Evolutionary conservation across 345 rosid genomes (phyloP), one percentile per base, ranked within the genome.

Genomic region (Pistacia atlantica): DNA sequence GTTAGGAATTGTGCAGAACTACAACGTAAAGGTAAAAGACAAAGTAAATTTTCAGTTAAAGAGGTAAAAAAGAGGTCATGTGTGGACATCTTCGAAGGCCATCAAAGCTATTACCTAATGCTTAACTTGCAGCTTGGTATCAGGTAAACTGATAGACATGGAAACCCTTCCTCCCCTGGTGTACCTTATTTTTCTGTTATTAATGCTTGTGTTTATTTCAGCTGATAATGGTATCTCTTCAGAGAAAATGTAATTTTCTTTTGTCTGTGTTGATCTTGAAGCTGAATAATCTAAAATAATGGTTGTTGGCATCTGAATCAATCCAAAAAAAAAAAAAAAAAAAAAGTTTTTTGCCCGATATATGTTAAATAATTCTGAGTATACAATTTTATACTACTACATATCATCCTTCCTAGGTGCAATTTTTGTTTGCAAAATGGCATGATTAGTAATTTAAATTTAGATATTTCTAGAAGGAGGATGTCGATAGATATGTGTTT

Each of bases 91-190:
- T 81, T 89, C 17, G 81, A 73, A 51, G 84, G 90, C 66, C 78
- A 79, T 54, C 87, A 83, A 75, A 90, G 90, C 84, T 82, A 89
- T 79, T 88, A 83, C 80, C 83, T 93, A 57, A 93, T 87, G 97
- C 92, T 93, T 38, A 93, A 90, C 84, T 87, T 95, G 86, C 99
- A 95, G 86, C 94, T 93, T 74, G 99, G 99, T 74, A 94, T 94
- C 87, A 92, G 97, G 97, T 94, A 89, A 80, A 75, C 75, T 55
- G 69, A 71, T 81, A 48, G 18, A 51, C 8, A 62, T 12, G 33
- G 28, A 63, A 18, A 33, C 17, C 37, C 35, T 51, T 57, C 67
- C 64, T 16, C 65, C 11, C 37, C 8, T 18, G 10, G 35, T 37
- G 1, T 10, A 35, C 18, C 68, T 22, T 31, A 45, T 45, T 37